phyloP scores from a whole-genome alignment of 768 basidiomycete species.

The Tubosaeta brunneosetosa region DNA sequence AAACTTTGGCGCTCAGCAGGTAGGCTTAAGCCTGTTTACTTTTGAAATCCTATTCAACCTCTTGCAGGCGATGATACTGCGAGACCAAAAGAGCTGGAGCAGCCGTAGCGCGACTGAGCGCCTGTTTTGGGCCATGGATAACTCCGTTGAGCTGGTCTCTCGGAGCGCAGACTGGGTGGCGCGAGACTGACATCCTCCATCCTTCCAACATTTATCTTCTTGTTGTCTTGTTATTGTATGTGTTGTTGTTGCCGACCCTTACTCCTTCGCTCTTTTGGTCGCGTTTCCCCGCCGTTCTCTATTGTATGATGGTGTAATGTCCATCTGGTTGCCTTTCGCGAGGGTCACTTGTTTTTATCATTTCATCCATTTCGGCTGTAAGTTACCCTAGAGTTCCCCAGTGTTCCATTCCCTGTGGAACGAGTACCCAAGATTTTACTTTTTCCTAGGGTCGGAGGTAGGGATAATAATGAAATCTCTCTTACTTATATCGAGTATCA shows the following conservation, averaged over 20 bases:
- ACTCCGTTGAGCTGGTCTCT: constrained; percentile 80
- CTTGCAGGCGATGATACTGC: constrained; percentile 84
- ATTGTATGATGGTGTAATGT: constrained; percentile 25
- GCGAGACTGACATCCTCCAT: constrained; percentile 44
- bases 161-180: constrained; percentile 85
- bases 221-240: constrained; percentile 7
- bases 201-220: neutral
- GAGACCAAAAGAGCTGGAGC: constrained; percentile 96
- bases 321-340: constrained; percentile 11
- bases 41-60: constrained; percentile 1
- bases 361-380: constrained; percentile 16
- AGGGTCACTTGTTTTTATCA: constrained; percentile 6
- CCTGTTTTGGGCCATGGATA: constrained; percentile 89
- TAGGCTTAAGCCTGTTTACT: constrained; percentile 28
- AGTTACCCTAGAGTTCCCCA: constrained; percentile 12
- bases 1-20: constrained; percentile 97
- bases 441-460: constrained; percentile 6
- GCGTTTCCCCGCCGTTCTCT: constrained; percentile 4
- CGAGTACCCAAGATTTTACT: constrained; percentile 11
- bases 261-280: constrained; percentile 6
- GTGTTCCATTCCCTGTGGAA: constrained; percentile 11
- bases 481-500: constrained; percentile 17
- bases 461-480: constrained; percentile 11
- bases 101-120: constrained; percentile 86
- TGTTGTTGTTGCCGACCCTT: constrained; percentile 5